Evolutionary conservation across 768 basidiomycete genomes (phyloP), one percentile per base, ranked within the genome.

Genomic region (Imleria badia): DNA sequence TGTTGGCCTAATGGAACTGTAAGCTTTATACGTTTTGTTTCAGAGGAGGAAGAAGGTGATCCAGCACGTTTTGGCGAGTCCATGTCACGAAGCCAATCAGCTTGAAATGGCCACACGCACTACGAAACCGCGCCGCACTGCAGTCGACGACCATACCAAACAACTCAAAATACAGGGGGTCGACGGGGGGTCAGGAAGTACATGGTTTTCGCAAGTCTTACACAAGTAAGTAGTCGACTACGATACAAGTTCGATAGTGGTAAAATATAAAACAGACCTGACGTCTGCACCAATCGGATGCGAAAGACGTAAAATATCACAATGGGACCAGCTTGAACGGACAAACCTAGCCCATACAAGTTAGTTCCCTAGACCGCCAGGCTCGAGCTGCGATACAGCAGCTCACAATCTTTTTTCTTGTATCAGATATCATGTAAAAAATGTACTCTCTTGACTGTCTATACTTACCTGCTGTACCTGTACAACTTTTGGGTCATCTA

Each of bases 61-160:
- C 80, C 80, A 58, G 81, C 76, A 73, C 83, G 83, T 75, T 84
- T 84, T 64, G 83, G 83, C 53, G 83, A 83, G 71, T 83, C 82
- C 83, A 84, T 85, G 54, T 61, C 55, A 55, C 51, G 41, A 50
- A 42, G 52, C 52, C 55, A 65, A 71, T 67, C 55, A 58, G 34
- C 64, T 63, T 49, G 54, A 68, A 58, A 52, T 62, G 62, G 54
- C 56, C 45, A 58, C 61, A 52, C 53, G n/a, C 45, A 47, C 22
- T 65, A 40, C 51, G 22, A 56, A 60, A 55, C 52, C 34, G 41
- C 45, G 38, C 40, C 45, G 35, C n/a, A 36, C 26, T 56, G 23
- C n/a, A 22, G 45, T 56, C n/a, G 45, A 43, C 49, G 39, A 33
- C 12, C 23, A 5, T 0, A 5, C 39, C 60, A 66, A 66, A 62